These are phyloP conservation scores for Kandelia obovata DNA, from an alignment of 345 rosid species.

Conservation along the genomic window DNA sequence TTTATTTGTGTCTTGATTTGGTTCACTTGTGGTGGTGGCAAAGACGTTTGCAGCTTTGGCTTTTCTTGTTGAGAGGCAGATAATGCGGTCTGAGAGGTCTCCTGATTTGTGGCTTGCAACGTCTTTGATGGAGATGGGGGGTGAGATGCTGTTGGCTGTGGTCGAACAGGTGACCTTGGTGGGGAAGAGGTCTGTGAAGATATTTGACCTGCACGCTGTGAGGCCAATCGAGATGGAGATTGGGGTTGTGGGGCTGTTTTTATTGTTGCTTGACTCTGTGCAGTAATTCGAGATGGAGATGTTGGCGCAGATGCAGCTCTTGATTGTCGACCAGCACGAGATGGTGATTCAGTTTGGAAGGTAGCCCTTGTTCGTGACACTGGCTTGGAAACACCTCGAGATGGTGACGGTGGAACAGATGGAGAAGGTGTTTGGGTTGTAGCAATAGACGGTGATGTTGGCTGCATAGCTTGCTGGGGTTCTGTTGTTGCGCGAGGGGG, in stretches of 20 bases:
- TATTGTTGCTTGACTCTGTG: conserved; percentile 20
- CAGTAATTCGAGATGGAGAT: conserved; percentile 7
- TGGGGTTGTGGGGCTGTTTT: conserved; percentile 27
- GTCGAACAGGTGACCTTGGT: conserved; percentile 19
- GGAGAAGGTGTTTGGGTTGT: conserved; percentile 11
- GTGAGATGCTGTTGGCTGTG: neutral
- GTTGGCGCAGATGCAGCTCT: conserved; percentile 21
- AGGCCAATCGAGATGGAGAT: conserved; percentile 21
- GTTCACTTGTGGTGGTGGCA: conserved; percentile 8
- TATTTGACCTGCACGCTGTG: conserved; percentile 10
- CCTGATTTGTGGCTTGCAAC: no score
- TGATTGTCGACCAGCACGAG: conserved; percentile 28
- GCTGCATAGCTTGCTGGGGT: neutral
- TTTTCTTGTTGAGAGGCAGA: no score
- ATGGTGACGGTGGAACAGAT: conserved; percentile 27
- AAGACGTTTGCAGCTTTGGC: no score
- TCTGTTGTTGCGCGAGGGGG: conserved; percentile 12
- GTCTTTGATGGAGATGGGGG: neutral
- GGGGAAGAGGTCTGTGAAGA: conserved; percentile 32
- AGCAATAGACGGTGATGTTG: conserved; percentile 20
- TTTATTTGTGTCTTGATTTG: conserved; percentile 22
- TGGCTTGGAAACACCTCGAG: conserved; percentile 17
- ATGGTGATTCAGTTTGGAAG: conserved; percentile 18
- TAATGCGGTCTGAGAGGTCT: no score
- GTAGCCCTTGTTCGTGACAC: conserved; percentile 16